Conservation (phyloP, 1,284 basidiomycete genomes). For the Amylostereum chailletii region DNA sequence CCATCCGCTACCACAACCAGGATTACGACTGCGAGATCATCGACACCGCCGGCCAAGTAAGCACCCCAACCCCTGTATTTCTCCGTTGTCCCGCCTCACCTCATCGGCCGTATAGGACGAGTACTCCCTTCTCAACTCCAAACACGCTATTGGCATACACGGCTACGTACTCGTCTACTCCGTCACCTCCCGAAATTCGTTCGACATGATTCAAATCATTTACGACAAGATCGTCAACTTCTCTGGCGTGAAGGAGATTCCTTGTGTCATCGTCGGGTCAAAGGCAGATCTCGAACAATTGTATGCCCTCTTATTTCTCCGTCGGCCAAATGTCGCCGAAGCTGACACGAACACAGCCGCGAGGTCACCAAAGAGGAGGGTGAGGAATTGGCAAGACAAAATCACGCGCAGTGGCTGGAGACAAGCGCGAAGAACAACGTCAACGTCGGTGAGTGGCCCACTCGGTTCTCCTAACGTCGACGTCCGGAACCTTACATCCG, state of each 20-base stretch:
- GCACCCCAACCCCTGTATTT: slow-evolving; percentile 8
- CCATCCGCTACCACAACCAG: slow-evolving; percentile 73
- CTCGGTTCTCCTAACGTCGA: slow-evolving; percentile 2
- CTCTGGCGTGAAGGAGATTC: slow-evolving; percentile 83
- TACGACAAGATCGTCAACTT: slow-evolving; percentile 98
- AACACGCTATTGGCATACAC: slow-evolving; percentile 78
- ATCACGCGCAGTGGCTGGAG: slow-evolving; percentile 79
- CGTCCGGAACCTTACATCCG: slow-evolving; percentile 4
- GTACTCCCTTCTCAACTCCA: slow-evolving; percentile 76
- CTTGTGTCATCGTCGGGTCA: slow-evolving; percentile 94
- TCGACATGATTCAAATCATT: slow-evolving; percentile 94
- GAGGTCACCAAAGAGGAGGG: slow-evolving; percentile 75
- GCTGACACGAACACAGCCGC: slow-evolving; percentile 31
- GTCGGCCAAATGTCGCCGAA: background rate
- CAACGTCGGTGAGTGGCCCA: slow-evolving; percentile 72
- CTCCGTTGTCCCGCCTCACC: slow-evolving; percentile 2
- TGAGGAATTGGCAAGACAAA: slow-evolving; percentile 63
- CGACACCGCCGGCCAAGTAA: slow-evolving; percentile 93
- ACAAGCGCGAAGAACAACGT: slow-evolving; percentile 84
- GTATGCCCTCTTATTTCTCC: slow-evolving; percentile 29
- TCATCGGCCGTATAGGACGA: slow-evolving; percentile 51
- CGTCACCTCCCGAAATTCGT: slow-evolving; percentile 85
- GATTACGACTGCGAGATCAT: slow-evolving; percentile 97
- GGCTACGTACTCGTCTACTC: slow-evolving; percentile 92
- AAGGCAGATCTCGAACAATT: slow-evolving; percentile 81